A percentile compares a stretch with the other conserved stretches of the same genome.
phyloP scores from a whole-genome alignment of 2,329 filamentous ascomycete genomes.

The Geosmithia morbida region DNA sequence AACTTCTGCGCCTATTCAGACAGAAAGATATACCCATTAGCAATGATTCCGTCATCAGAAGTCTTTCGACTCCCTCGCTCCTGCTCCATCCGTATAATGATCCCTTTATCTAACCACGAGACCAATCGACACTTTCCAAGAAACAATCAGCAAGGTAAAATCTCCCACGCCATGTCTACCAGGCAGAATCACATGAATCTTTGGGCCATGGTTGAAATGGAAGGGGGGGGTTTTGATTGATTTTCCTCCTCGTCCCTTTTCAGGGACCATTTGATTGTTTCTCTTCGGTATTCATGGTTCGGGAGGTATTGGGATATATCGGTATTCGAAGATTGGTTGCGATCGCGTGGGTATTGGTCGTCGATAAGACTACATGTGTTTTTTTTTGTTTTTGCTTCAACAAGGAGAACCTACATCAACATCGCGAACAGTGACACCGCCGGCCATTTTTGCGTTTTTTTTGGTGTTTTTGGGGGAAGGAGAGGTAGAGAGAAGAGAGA shows the following conservation, averaged over 20 bases:
- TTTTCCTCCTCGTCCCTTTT: no score
- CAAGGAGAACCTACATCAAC: slow-evolving; percentile 54
- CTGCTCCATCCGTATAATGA: slow-evolving; percentile 29
- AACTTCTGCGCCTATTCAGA: slow-evolving; percentile 64
- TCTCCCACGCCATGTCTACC: not conserved
- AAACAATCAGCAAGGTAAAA: not conserved
- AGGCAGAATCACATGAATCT: not conserved
- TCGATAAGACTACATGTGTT: not conserved
- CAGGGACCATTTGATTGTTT: no score
- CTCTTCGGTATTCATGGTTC: not conserved
- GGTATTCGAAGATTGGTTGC: not conserved
- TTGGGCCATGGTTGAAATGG: no score
- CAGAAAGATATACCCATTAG: slow-evolving; percentile 42
- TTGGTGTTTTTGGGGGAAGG: slow-evolving; percentile 12
- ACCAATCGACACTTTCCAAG: not conserved
- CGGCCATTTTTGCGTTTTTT: slow-evolving; percentile 54
- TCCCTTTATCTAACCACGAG: not conserved
- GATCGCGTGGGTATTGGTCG: not conserved
- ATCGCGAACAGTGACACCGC: slow-evolving; percentile 72
- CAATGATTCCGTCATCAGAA: slow-evolving; percentile 62
- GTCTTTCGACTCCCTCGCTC: slow-evolving; percentile 60
- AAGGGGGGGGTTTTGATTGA: no score
- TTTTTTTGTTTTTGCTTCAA: not conserved
- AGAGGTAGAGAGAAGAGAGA: slow-evolving; percentile 6
- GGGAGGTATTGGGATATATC: not conserved